A percentile compares a stretch with the other conserved stretches of the same genome.
Conservation (phyloP, 306 rosid species). For the Carpinus fangiana region DNA sequence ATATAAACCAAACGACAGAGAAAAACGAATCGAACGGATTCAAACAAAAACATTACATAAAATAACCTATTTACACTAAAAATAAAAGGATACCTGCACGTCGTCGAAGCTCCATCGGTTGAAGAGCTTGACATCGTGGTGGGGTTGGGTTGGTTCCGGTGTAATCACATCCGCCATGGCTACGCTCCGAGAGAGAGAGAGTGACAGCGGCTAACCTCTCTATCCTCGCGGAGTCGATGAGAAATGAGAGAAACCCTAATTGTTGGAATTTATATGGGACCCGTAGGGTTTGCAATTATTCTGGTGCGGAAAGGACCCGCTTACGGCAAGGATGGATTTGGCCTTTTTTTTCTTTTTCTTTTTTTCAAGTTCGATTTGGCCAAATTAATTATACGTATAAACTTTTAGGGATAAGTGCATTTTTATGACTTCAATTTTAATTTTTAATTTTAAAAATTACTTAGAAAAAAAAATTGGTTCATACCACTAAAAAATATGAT, state of each 20-base stretch:
- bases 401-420: too few relatives aligned
- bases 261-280: background rate
- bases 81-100: conserved; percentile 34
- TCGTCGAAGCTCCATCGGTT: conserved; percentile 77
- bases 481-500: too few relatives aligned
- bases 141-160: conserved; percentile 38
- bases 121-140: conserved; percentile 62
- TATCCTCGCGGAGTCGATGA: background rate
- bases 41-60: background rate
- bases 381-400: too few relatives aligned
- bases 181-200: background rate
- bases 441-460: too few relatives aligned
- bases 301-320: background rate
- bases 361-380: too few relatives aligned
- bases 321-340: background rate
- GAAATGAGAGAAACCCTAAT: conserved; percentile 1
- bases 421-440: too few relatives aligned
- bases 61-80: background rate
- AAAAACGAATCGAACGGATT: background rate
- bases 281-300: background rate
- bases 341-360: background rate
- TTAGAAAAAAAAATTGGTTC: too few relatives aligned
- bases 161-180: conserved; percentile 36
- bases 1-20: background rate
- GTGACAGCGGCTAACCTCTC: background rate